Evolutionary conservation across 148 eudicot species (phyloP), one percentile per base, ranked within the genome.

Genomic region (Chenopodium berlandieri): DNA sequence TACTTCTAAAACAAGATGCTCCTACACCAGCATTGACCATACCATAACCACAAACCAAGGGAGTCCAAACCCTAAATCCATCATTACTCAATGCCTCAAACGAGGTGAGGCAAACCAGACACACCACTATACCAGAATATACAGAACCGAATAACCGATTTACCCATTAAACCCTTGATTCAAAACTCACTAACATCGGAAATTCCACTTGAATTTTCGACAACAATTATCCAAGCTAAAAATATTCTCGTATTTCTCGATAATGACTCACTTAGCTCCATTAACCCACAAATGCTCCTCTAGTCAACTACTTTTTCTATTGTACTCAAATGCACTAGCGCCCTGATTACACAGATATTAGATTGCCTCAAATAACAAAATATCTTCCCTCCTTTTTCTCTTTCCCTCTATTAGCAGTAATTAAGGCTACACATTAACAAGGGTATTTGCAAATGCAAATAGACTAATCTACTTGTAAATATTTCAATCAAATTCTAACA

Each of bases 401-500:
- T 9, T 71, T 71, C 23, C 44, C 23, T 19, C 75, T 44, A 46
- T 44, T 22, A 9, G 54, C 1, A 20, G 16, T 46, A 9, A 54
- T 22, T 22, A n/a, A 16, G 16, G 10, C 23, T 37, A 14, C 23
- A 64, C 34, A 7, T 40, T n/a, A 44, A 0, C 30, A 77, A 31
- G 60, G 75, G 37, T 47, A 14, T 22, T 27, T 5, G 8, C 44
- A 37, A n/a, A 3, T 62, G 25, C 17, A 30, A n/a, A 20, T n/a
- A 1, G 50, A 30, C 81, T 31, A 40, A 48, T 63, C 13, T 46
- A 23, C 71, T 19, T 31, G 16, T 40, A 78, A 60, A 54, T 9
- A 50, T 47, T 77, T 58, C 76, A 67, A 46, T 71, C 74, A 54
- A 75, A 71, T 20, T n/a, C 17, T 27, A 4, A 69, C 23, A 63